These are phyloP conservation scores for Colletotrichum salicis DNA, from an alignment of 2,329 filamentous ascomycete genomes.

Conservation along the genomic window DNA sequence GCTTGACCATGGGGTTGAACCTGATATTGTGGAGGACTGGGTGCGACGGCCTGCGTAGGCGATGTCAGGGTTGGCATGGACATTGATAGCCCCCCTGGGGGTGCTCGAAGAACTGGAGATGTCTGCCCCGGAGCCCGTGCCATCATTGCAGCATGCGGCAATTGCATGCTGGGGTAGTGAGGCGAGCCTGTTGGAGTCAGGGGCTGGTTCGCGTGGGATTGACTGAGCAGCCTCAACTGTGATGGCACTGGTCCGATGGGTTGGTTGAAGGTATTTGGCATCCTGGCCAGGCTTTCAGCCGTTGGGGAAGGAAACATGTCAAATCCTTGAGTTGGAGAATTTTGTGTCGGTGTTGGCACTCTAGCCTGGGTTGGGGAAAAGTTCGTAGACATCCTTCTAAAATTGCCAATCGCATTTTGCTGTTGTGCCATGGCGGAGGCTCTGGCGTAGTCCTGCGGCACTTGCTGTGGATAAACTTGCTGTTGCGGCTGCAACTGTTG, in stretches of 20 bases:
- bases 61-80: slow-evolving; percentile 19
- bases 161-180: slow-evolving; percentile 10
- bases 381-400: slow-evolving; percentile 1
- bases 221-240: slow-evolving; percentile 14
- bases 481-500: neutral
- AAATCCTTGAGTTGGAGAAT: neutral
- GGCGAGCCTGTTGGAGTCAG: slow-evolving; percentile 26
- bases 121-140: slow-evolving; percentile 1
- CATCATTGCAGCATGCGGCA: slow-evolving; percentile 5
- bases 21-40: neutral
- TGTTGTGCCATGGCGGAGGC: neutral
- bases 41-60: neutral
- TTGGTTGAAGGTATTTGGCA: slow-evolving; percentile 1
- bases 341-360: neutral
- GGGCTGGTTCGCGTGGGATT: slow-evolving; percentile 6
- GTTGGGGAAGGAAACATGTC: slow-evolving; percentile 22
- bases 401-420: slow-evolving; percentile 3
- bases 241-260: neutral
- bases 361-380: neutral
- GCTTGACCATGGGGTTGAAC: neutral
- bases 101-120: slow-evolving; percentile 25
- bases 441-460: neutral
- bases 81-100: slow-evolving; percentile 18
- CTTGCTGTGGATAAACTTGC: neutral
- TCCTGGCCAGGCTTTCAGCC: neutral